Evolutionary conservation across 176 grass and related monocot species (phyloP).

Genomic region (Oryza rufipogon): DNA sequence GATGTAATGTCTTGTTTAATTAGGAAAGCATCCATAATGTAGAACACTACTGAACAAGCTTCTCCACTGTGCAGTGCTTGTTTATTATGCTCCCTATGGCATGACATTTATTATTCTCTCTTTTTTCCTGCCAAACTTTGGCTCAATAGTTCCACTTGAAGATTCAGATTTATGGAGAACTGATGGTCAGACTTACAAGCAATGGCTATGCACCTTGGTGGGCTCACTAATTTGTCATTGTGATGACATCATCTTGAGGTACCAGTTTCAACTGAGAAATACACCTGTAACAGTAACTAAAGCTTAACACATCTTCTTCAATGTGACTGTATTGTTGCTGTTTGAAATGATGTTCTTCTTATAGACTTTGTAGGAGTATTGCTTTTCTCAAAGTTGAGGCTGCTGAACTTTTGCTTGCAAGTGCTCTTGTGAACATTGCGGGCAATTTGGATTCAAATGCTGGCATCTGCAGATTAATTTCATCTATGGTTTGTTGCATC

Average conservation of each 20-base stretch:
- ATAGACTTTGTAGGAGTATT: constrained; percentile 88
- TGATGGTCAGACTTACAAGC: constrained; percentile 63
- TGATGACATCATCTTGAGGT: constrained; percentile 87
- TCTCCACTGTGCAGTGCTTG: not conserved
- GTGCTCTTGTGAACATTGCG: constrained; percentile 73
- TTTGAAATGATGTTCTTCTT: constrained; percentile 38
- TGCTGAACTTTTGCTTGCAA: constrained; percentile 86
- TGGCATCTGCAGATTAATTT: constrained; percentile 68
- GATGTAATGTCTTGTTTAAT: not conserved
- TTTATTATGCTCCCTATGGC: constrained; percentile 3
- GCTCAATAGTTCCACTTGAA: constrained; percentile 63
- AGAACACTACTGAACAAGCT: constrained; percentile 14
- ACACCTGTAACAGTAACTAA: constrained; percentile 22
- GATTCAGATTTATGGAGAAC: constrained; percentile 75
- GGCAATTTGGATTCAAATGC: constrained; percentile 58
- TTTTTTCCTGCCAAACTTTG: constrained; percentile 29
- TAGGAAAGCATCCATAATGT: not conserved
- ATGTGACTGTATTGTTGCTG: constrained; percentile 18
- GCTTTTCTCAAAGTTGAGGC: constrained; percentile 75
- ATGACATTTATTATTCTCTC: not conserved
- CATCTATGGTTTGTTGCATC: constrained; percentile 56
- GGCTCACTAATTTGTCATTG: constrained; percentile 82
- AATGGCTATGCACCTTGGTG: constrained; percentile 86
- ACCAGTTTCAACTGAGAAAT: constrained; percentile 43
- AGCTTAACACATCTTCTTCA: constrained; percentile 28